Evolutionary conservation across 306 rosid genomes (phyloP).

Genomic region (Vigna reflexopilosa): DNA sequence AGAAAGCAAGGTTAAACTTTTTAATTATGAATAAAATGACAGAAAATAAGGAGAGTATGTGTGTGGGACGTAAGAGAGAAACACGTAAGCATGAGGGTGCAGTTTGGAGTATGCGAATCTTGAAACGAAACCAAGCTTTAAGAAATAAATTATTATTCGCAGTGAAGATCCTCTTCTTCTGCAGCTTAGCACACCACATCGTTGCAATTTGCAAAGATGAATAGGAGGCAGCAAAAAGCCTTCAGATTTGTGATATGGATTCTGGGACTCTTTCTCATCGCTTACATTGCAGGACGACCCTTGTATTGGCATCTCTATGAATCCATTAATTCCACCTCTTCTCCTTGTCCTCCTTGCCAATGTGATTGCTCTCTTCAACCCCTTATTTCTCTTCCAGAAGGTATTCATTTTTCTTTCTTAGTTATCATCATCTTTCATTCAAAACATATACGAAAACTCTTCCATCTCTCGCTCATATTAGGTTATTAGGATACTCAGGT

Average conservation of each 20-base stretch:
- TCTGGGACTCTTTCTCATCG: constrained; percentile 41
- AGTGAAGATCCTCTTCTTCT: constrained; percentile 47
- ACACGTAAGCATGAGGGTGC: constrained; percentile 24
- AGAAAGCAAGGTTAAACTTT: neutral
- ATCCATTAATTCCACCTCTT: constrained; percentile 38
- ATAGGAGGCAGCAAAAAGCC: constrained; percentile 48
- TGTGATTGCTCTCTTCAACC: constrained; percentile 65
- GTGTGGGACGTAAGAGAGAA: neutral
- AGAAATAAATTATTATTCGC: neutral
- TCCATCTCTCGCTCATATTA: neutral
- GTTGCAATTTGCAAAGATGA: constrained; percentile 35
- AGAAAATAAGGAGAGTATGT: neutral
- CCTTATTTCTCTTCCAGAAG: constrained; percentile 55
- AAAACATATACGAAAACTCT: neutral
- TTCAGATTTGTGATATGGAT: constrained; percentile 50
- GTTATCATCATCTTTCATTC: neutral
- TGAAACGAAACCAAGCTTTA: constrained; percentile 38
- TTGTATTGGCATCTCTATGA: constrained; percentile 55
- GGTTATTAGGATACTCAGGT: neutral
- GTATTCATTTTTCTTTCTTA: constrained; percentile 15
- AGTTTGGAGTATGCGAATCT: constrained; percentile 40
- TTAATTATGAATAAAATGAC: constrained; percentile 20
- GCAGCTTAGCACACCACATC: neutral
- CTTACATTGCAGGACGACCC: constrained; percentile 58
- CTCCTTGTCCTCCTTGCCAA: constrained; percentile 54